A percentile compares a stretch with the other conserved stretches of the same genome.
These are phyloP conservation scores for Leishmania guyanensis DNA, from an alignment of 208 protist species.

Conservation along the genomic window DNA sequence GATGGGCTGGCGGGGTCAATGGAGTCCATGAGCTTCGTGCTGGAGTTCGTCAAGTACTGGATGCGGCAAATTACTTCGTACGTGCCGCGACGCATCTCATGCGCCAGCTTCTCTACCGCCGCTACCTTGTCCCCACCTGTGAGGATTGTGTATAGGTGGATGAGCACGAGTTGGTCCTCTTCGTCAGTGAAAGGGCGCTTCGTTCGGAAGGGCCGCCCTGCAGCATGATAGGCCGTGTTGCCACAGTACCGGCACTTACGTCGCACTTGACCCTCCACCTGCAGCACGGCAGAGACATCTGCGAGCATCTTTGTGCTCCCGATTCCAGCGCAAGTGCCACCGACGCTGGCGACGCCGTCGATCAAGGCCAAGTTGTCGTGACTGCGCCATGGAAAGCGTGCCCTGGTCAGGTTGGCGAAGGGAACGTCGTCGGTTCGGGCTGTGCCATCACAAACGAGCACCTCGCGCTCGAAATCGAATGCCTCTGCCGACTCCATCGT, in stretches of 20 bases:
- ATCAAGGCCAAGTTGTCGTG: constrained; percentile 82
- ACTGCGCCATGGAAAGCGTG: constrained; percentile 55
- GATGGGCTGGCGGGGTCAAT: constrained; percentile 17
- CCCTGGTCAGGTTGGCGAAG: constrained; percentile 39
- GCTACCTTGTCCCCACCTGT: constrained; percentile 66
- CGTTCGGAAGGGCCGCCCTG: constrained; percentile 40
- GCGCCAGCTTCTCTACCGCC: constrained; percentile 61
- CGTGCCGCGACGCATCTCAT: constrained; percentile 61
- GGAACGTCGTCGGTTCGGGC: constrained; percentile 19
- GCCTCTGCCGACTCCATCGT: constrained; percentile 20
- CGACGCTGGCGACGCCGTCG: constrained; percentile 73
- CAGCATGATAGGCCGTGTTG: constrained; percentile 50
- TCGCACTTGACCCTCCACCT: neutral
- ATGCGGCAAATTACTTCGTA: constrained; percentile 80
- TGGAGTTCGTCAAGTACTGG: constrained; percentile 62
- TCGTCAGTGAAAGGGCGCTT: constrained; percentile 59
- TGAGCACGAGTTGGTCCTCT: constrained; percentile 67
- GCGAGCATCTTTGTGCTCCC: constrained; percentile 54
- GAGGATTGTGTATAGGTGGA: constrained; percentile 71
- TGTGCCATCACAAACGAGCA: constrained; percentile 14
- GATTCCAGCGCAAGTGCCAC: constrained; percentile 67
- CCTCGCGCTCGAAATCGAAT: constrained; percentile 23
- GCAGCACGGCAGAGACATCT: neutral
- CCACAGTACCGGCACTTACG: constrained; percentile 66
- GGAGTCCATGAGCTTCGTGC: constrained; percentile 65